phyloP scores from a whole-genome alignment of 2,329 filamentous ascomycete genomes.

The Rhinocladiella mackenziei region DNA sequence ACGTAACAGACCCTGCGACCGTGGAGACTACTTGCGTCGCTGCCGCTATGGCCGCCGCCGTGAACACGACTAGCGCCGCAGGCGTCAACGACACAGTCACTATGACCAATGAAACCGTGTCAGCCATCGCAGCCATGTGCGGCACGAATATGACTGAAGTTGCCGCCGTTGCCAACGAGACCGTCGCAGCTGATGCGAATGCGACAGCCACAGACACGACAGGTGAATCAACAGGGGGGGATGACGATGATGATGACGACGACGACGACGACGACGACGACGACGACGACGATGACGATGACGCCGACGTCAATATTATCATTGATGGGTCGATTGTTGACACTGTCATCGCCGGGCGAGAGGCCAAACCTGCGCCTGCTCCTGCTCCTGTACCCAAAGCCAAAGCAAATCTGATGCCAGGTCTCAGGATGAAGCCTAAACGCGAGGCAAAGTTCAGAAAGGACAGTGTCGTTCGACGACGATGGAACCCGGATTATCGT shows the following conservation, averaged over 20 bases:
- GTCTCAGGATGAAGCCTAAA: not conserved
- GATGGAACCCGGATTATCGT: not conserved
- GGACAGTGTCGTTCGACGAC: constrained; percentile 5
- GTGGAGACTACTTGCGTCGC: constrained; percentile 2
- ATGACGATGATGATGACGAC: too few relatives aligned
- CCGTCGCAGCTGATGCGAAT: constrained; percentile 9
- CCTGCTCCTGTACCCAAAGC: not conserved
- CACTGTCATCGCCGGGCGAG: too few relatives aligned
- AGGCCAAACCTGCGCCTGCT: not conserved
- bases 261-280: constrained; percentile 7
- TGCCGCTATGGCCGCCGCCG: constrained; percentile 4
- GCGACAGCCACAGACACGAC: constrained; percentile 4
- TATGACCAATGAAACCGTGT: not conserved
- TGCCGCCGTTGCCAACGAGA: constrained; percentile 7
- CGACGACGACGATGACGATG: not conserved
- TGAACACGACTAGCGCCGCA: not conserved
- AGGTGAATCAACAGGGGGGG: too few relatives aligned
- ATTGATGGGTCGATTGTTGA: too few relatives aligned
- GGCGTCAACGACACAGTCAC: too few relatives aligned
- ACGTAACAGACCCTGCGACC: not conserved
- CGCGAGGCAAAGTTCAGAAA: not conserved
- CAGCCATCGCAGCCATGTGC: not conserved
- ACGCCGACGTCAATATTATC: too few relatives aligned
- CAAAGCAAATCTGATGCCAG: not conserved
- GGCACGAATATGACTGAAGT: not conserved